Conservation (phyloP, 1,284 basidiomycete species). For the Boletus sp. region DNA sequence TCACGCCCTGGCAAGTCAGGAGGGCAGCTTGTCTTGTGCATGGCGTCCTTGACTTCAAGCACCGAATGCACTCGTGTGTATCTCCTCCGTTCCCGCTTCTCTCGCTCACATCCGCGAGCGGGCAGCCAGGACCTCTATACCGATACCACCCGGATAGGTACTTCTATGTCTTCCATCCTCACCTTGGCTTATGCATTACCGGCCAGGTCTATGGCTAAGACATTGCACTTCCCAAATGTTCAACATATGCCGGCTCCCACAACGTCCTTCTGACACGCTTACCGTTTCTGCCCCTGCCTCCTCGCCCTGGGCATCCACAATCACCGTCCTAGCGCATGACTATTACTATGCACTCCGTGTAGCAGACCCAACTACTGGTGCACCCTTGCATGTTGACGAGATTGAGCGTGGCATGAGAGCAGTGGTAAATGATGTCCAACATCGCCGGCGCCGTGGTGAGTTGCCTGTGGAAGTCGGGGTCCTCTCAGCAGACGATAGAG, state of each 20-base stretch:
- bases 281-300: conserved; percentile 41
- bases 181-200: conserved; percentile 3
- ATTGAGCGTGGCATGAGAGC: conserved; percentile 67
- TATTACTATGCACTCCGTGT: conserved; percentile 82
- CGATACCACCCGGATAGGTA: conserved; percentile 56
- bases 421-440: conserved; percentile 67
- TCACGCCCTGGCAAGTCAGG: conserved; percentile 81
- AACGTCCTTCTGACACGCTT: conserved; percentile 59
- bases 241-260: conserved; percentile 74
- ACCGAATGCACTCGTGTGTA: conserved; percentile 58
- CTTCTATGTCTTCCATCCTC: neutral
- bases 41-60: conserved; percentile 78
- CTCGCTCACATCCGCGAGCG: conserved; percentile 4
- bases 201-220: conserved; percentile 61
- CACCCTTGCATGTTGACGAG: conserved; percentile 41
- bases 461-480: conserved; percentile 61
- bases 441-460: conserved; percentile 52
- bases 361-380: conserved; percentile 26
- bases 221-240: conserved; percentile 63
- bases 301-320: conserved; percentile 44
- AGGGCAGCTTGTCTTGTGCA: conserved; percentile 82
- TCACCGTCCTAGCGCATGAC: conserved; percentile 76
- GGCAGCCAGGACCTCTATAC: conserved; percentile 53
- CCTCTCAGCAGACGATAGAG: conserved; percentile 78
- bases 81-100: neutral